Percentiles rank a stretch among this genome's conserved stretches.
phyloP scores from a whole-genome alignment of 2,329 filamentous ascomycete genomes.

The Tolypocladium capitatum region DNA sequence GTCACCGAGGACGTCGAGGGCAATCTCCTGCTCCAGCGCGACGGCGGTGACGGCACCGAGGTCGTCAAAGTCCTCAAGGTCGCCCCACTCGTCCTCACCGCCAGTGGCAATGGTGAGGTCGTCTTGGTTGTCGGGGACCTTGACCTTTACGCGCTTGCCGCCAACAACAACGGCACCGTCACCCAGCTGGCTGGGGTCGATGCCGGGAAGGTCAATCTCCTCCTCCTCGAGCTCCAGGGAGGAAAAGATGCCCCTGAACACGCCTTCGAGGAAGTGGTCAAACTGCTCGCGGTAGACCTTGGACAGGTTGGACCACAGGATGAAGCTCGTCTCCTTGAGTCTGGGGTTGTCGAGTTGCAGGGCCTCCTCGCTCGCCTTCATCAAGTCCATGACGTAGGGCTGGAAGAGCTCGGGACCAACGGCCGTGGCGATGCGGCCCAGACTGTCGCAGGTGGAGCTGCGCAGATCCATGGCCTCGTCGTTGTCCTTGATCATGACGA shows the following conservation, averaged over 20 bases:
- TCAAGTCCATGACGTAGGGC: slow-evolving; percentile 79
- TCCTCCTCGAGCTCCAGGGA: slow-evolving; percentile 82
- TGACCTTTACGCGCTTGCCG: slow-evolving; percentile 77
- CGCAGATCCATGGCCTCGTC: slow-evolving; percentile 84
- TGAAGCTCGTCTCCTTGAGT: slow-evolving; percentile 91
- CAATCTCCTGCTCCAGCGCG: slow-evolving; percentile 93
- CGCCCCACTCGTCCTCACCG: slow-evolving; percentile 40
- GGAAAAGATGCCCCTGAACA: slow-evolving; percentile 68
- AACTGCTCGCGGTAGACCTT: slow-evolving; percentile 87
- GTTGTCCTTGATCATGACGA: slow-evolving; percentile 73
- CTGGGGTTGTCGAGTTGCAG: slow-evolving; percentile 78
- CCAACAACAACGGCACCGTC: slow-evolving; percentile 66
- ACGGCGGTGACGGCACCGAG: slow-evolving; percentile 79
- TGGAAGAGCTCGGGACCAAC: slow-evolving; percentile 80
- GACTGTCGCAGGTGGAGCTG: slow-evolving; percentile 79
- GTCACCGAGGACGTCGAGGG: slow-evolving; percentile 87
- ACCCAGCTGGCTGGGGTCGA: slow-evolving; percentile 43
- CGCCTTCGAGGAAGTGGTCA: slow-evolving; percentile 61
- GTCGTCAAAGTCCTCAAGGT: slow-evolving; percentile 67
- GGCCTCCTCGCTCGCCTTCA: slow-evolving; percentile 86
- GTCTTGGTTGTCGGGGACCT: slow-evolving; percentile 37
- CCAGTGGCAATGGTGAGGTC: slow-evolving; percentile 43
- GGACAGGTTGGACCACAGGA: slow-evolving; percentile 87
- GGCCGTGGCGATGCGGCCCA: slow-evolving; percentile 83
- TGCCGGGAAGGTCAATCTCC: slow-evolving; percentile 64